A percentile compares a stretch with the other conserved stretches of the same genome.
These are phyloP conservation scores for Zelopaecilomyces penicillatus DNA, from an alignment of 2,329 filamentous ascomycete species.

Conservation along the genomic window DNA sequence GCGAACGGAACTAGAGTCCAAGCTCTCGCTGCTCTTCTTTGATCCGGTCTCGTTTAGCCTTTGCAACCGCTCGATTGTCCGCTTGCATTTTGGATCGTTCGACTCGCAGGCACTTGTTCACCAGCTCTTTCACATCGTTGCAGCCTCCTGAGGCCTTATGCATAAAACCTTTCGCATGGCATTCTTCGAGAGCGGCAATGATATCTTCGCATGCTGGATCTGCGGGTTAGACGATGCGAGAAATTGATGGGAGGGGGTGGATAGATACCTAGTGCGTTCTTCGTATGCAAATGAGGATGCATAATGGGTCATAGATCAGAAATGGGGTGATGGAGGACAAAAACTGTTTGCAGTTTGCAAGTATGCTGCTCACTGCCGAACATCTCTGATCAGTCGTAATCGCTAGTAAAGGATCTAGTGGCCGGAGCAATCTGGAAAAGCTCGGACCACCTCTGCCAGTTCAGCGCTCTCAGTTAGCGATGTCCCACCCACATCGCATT, in stretches of 20 bases:
- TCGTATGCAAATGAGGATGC: constrained; percentile 96
- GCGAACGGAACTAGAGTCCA: constrained; percentile 20
- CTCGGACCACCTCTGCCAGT: constrained; percentile 19
- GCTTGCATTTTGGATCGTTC: constrained; percentile 73
- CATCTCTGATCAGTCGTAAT: too few species aligned
- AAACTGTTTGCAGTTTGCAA: too few species aligned
- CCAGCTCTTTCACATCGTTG: constrained; percentile 73
- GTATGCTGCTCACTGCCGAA: too few species aligned
- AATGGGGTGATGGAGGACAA: background rate
- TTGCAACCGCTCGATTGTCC: constrained; percentile 62
- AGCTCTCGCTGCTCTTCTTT: constrained; percentile 58
- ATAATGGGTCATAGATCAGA: constrained; percentile 41
- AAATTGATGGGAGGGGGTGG: too few species aligned
- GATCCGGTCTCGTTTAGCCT: constrained; percentile 61
- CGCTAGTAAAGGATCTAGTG: too few species aligned
- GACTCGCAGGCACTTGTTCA: constrained; percentile 75
- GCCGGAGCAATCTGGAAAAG: constrained; percentile 13
- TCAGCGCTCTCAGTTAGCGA: too few species aligned
- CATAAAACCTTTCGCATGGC: constrained; percentile 84
- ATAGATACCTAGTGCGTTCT: constrained; percentile 70
- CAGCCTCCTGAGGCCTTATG: constrained; percentile 88
- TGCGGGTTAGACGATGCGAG: constrained; percentile 12
- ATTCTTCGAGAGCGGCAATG: constrained; percentile 90
- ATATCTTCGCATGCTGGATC: constrained; percentile 80
- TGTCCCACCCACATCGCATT: too few species aligned